Evolutionary conservation across 495 filamentous ascomycete species (phyloP).

Genomic region (Aspergillus ostianus): DNA sequence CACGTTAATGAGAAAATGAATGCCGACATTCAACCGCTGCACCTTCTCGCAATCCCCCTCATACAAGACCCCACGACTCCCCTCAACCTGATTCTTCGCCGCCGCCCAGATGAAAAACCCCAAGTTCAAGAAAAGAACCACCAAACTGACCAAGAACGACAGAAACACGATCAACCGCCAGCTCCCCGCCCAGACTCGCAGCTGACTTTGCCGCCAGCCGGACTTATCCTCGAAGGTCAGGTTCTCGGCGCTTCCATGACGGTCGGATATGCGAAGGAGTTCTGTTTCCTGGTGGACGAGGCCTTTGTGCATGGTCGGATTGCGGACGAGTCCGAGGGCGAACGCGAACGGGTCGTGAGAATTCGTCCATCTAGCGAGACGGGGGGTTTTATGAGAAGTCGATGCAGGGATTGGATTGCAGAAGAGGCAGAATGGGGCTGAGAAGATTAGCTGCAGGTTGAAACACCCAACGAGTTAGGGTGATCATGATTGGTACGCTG

Average conservation of each 20-base stretch:
- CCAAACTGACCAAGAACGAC: neutral
- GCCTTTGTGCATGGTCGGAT: neutral
- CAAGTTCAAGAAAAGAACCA: neutral
- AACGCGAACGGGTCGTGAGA: too few species aligned
- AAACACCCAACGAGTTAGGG: neutral
- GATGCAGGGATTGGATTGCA: too few species aligned
- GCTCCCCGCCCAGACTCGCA: neutral
- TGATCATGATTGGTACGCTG: neutral
- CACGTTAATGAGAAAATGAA: slow-evolving; percentile 1
- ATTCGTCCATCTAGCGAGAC: too few species aligned
- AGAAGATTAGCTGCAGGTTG: neutral
- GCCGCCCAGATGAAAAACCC: neutral
- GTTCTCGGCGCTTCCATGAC: neutral
- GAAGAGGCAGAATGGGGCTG: neutral
- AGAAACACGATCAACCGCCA: neutral
- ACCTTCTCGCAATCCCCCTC: neutral
- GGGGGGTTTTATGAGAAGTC: neutral
- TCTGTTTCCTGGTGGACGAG: neutral
- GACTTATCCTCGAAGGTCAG: neutral
- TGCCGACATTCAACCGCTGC: neutral
- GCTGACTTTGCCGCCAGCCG: neutral
- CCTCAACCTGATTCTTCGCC: neutral
- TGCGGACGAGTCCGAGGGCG: too few species aligned
- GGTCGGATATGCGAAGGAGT: neutral
- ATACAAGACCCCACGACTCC: neutral